A percentile compares a stretch with the other conserved stretches of the same genome.
Conservation (phyloP, 2,329 filamentous ascomycete species). For the Pyrenophora seminiperda region DNA sequence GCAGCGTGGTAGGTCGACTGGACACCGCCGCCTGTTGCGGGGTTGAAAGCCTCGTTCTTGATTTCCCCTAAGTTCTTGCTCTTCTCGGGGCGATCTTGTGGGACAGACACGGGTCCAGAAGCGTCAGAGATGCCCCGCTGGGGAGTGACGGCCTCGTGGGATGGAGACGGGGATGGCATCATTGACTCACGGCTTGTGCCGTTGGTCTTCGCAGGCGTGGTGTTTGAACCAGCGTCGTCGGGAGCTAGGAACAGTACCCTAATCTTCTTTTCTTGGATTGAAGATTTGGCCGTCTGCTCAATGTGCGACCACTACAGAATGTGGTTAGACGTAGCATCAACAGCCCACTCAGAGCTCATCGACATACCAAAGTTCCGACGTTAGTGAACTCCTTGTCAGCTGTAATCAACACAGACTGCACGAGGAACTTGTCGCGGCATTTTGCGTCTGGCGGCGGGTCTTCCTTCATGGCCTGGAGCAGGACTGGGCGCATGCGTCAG, state of each 20-base stretch:
- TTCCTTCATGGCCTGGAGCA: conserved; percentile 97
- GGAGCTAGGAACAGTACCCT: conserved; percentile 82
- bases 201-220: conserved; percentile 44
- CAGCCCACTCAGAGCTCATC: background rate
- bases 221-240: conserved; percentile 52
- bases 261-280: conserved; percentile 93
- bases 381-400: conserved; percentile 83
- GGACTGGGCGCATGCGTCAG: conserved; percentile 63
- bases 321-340: conserved; percentile 10
- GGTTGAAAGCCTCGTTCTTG: conserved; percentile 49
- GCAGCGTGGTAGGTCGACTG: conserved; percentile 51
- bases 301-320: conserved; percentile 71
- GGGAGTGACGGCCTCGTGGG: conserved; percentile 57
- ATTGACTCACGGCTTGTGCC: conserved; percentile 39
- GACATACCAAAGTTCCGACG: conserved; percentile 76
- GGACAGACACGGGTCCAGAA: conserved; percentile 46
- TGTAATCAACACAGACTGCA: conserved; percentile 86
- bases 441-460: conserved; percentile 84
- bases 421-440: conserved; percentile 97
- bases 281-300: conserved; percentile 73
- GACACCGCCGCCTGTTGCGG: conserved; percentile 43
- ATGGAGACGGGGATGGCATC: conserved; percentile 59
- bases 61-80: conserved; percentile 51
- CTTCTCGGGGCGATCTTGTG: conserved; percentile 47
- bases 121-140: conserved; percentile 45